These are phyloP conservation scores for Xylaria castorea DNA, from an alignment of 495 filamentous ascomycete genomes.

Conservation along the genomic window DNA sequence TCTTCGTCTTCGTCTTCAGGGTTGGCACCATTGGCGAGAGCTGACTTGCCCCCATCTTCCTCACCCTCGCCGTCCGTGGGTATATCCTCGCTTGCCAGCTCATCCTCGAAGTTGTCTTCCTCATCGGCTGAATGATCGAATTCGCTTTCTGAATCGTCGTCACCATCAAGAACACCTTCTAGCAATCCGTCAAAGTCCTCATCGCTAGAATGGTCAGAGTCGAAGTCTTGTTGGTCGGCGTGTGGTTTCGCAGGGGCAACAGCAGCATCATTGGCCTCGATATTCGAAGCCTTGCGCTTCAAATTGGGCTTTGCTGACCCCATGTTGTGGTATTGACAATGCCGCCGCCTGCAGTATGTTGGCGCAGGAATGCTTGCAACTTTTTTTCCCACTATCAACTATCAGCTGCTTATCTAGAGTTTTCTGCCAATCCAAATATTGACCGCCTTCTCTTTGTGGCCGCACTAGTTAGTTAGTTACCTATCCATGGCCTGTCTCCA, in stretches of 20 bases:
- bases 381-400: slow-evolving; percentile 26
- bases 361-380: slow-evolving; percentile 23
- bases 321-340: slow-evolving; percentile 44
- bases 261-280: slow-evolving; percentile 43
- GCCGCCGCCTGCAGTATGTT: slow-evolving; percentile 28
- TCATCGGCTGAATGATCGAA: slow-evolving; percentile 43
- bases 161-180: slow-evolving; percentile 66
- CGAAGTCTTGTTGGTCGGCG: background rate
- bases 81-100: slow-evolving; percentile 63
- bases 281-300: slow-evolving; percentile 53
- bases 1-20: slow-evolving; percentile 49
- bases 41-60: slow-evolving; percentile 39
- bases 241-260: slow-evolving; percentile 41
- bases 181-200: slow-evolving; percentile 67
- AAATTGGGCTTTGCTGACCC: slow-evolving; percentile 44
- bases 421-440: slow-evolving; percentile 27
- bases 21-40: slow-evolving; percentile 28
- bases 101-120: slow-evolving; percentile 50
- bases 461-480: no score
- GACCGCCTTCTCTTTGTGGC: slow-evolving; percentile 25
- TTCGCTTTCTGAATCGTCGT: slow-evolving; percentile 47
- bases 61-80: slow-evolving; percentile 60
- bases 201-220: slow-evolving; percentile 57
- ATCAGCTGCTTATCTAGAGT: slow-evolving; percentile 6
- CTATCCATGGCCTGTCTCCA: background rate